Conservation (phyloP, 768 basidiomycete genomes). For the Hericium alpestre region DNA sequence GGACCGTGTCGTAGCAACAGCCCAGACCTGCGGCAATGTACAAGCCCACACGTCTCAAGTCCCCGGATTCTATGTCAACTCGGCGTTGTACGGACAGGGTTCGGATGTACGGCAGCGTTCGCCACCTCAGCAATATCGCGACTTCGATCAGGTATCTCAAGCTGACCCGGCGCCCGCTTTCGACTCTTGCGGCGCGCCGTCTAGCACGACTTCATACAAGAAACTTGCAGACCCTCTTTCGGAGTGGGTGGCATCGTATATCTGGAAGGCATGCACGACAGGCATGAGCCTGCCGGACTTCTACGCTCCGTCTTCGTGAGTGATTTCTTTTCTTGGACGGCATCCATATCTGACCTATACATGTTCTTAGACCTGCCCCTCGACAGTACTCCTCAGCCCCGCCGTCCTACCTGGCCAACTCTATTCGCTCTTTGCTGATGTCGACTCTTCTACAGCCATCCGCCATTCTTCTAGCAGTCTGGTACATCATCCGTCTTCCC, state of each 20-base stretch:
- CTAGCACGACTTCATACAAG: constrained; percentile 50
- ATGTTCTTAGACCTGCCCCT: constrained; percentile 19
- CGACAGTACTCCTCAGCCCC: constrained; percentile 18
- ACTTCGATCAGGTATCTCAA: not conserved
- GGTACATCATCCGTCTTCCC: constrained; percentile 75
- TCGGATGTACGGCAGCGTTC: constrained; percentile 13
- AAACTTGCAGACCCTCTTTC: constrained; percentile 68
- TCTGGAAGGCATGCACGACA: constrained; percentile 79
- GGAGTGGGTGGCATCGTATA: constrained; percentile 68
- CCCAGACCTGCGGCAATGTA: constrained; percentile 2
- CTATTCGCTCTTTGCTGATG: constrained; percentile 62
- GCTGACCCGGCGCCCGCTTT: constrained; percentile 26
- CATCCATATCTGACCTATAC: constrained; percentile 2
- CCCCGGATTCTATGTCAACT: constrained; percentile 1
- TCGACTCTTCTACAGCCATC: constrained; percentile 78
- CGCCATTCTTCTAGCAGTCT: constrained; percentile 64
- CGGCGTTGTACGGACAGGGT: constrained; percentile 16
- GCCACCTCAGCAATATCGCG: not conserved
- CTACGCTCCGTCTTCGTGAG: constrained; percentile 49
- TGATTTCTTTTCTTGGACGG: constrained; percentile 9
- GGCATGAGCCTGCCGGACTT: constrained; percentile 46
- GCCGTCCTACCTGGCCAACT: constrained; percentile 44
- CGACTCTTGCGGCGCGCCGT: constrained; percentile 35
- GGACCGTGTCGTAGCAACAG: constrained; percentile 54
- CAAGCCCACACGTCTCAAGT: not conserved